Percentiles rank a stretch among this genome's conserved stretches.
Conservation (phyloP, 805 yeast species). For the Yueomyces sp. region DNA sequence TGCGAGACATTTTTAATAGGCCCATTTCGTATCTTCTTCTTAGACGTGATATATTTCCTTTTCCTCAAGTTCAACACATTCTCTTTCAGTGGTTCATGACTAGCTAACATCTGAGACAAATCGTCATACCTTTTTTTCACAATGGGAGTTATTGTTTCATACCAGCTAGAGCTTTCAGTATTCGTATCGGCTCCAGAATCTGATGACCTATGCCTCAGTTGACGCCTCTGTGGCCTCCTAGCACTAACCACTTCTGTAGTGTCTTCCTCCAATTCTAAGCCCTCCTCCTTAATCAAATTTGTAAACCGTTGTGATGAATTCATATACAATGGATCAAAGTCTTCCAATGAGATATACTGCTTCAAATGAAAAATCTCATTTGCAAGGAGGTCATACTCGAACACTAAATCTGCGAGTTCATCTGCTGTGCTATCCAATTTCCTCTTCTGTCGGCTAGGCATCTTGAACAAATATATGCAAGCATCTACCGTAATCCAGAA, state of each 20-base stretch:
- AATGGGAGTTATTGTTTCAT: slow-evolving; percentile 3
- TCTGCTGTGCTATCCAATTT: slow-evolving; percentile 7
- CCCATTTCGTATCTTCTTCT: neutral
- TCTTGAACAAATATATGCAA: slow-evolving; percentile 2
- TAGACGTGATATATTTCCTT: neutral
- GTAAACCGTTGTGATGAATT: slow-evolving; percentile 26
- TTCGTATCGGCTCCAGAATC: neutral
- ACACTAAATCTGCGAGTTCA: slow-evolving; percentile 30
- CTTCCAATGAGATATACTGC: slow-evolving; percentile 46
- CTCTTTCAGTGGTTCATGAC: neutral
- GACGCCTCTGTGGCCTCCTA: slow-evolving; percentile 8
- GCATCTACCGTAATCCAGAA: neutral
- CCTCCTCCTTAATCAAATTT: slow-evolving; percentile 19
- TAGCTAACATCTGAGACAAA: neutral
- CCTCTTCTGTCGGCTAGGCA: neutral
- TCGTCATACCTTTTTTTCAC: slow-evolving; percentile 10
- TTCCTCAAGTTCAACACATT: neutral
- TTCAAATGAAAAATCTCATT: slow-evolving; percentile 53
- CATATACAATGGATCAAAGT: slow-evolving; percentile 40
- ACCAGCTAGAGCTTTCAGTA: neutral
- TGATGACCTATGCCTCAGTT: neutral
- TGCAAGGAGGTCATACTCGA: slow-evolving; percentile 34
- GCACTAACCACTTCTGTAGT: slow-evolving; percentile 14
- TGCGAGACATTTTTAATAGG: too few relatives aligned
- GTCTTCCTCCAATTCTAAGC: slow-evolving; percentile 13